These are phyloP conservation scores for Cairneyella variabilis DNA, from an alignment of 495 filamentous ascomycete species.

Conservation along the genomic window DNA sequence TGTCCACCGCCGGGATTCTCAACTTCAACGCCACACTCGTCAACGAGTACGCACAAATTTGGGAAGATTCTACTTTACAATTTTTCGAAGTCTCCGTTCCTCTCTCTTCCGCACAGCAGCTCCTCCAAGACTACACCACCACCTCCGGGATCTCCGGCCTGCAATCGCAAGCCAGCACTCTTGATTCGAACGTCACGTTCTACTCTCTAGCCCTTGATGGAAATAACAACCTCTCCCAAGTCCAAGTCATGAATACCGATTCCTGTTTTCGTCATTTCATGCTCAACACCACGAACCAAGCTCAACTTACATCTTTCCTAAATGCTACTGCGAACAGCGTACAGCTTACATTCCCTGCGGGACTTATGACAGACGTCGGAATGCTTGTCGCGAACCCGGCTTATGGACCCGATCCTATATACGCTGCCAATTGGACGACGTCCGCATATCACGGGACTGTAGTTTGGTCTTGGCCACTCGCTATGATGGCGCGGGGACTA, in stretches of 20 bases:
- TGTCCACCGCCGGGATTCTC: slow-evolving; percentile 48
- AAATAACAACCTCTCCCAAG: slow-evolving; percentile 42
- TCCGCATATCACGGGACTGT: slow-evolving; percentile 63
- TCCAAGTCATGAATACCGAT: slow-evolving; percentile 61
- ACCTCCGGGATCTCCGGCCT: slow-evolving; percentile 39
- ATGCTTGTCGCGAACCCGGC: slow-evolving; percentile 61
- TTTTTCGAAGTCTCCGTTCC: slow-evolving; percentile 55
- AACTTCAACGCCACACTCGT: slow-evolving; percentile 33
- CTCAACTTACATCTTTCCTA: slow-evolving; percentile 51
- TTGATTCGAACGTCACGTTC: slow-evolving; percentile 46
- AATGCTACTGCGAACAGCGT: slow-evolving; percentile 54
- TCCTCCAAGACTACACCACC: slow-evolving; percentile 44
- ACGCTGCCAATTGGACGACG: slow-evolving; percentile 49
- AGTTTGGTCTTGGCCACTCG: slow-evolving; percentile 61
- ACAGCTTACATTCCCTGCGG: slow-evolving; percentile 53
- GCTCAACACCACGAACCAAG: slow-evolving; percentile 55
- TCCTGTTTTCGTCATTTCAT: slow-evolving; percentile 61
- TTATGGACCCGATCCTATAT: slow-evolving; percentile 44
- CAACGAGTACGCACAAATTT: slow-evolving; percentile 50
- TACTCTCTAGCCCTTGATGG: slow-evolving; percentile 55
- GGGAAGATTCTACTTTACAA: slow-evolving; percentile 57
- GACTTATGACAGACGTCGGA: slow-evolving; percentile 52
- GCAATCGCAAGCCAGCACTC: slow-evolving; percentile 31
- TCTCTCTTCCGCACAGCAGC: slow-evolving; percentile 34
- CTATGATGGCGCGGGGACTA: slow-evolving; percentile 61